Conservation (phyloP, 2,329 filamentous ascomycete species). For the Paecilomyces fulvus region DNA sequence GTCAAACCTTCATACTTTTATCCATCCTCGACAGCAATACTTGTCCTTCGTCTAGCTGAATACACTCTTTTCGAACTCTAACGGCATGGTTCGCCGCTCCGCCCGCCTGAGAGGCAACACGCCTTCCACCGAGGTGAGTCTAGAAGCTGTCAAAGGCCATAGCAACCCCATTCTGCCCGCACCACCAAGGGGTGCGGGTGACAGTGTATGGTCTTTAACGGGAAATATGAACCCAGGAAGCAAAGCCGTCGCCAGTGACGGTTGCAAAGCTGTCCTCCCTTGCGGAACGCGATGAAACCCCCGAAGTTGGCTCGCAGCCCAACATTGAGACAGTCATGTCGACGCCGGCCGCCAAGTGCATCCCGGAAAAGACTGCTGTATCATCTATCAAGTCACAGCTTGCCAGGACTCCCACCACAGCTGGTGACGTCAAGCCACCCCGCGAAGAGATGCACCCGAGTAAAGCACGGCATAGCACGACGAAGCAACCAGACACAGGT, state of each 20-base stretch:
- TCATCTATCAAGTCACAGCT: conserved; percentile 17
- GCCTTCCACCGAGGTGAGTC: conserved; percentile 24
- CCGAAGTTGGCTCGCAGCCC: conserved; percentile 21
- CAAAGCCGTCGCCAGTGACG: conserved; percentile 13
- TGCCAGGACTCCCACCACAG: conserved; percentile 37
- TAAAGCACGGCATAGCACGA: conserved; percentile 66
- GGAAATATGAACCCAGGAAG: conserved; percentile 12
- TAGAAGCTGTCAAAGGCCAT: conserved; percentile 2
- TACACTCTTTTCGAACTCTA: background rate
- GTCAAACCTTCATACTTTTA: background rate
- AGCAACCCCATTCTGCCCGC: background rate
- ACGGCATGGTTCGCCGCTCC: conserved; percentile 33
- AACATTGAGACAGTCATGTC: conserved; percentile 12
- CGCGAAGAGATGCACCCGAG: conserved; percentile 86
- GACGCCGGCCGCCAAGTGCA: conserved; percentile 11
- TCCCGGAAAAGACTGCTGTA: conserved; percentile 21
- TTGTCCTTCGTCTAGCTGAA: background rate
- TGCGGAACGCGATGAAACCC: conserved; percentile 39
- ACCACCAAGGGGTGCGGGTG: background rate
- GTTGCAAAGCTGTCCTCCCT: conserved; percentile 34
- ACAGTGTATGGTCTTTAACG: conserved; percentile 1
- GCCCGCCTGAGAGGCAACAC: conserved; percentile 30
- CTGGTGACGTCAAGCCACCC: conserved; percentile 59
- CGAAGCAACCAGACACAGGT: conserved; percentile 68
- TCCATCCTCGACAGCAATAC: background rate